These are phyloP conservation scores for Dendrobium huoshanense DNA, from an alignment of 106 monocot species.

Conservation along the genomic window DNA sequence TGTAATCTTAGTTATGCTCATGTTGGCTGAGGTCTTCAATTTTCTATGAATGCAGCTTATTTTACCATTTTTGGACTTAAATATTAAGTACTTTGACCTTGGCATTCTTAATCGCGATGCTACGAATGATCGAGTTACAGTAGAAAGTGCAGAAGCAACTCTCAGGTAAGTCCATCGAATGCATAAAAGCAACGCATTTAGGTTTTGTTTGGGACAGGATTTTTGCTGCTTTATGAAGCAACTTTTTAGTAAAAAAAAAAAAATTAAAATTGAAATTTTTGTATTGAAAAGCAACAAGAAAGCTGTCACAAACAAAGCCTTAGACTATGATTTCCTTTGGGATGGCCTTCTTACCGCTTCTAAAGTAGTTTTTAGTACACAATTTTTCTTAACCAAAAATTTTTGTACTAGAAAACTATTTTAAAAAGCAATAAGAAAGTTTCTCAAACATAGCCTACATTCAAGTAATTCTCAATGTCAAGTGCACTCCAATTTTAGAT, in stretches of 20 bases:
- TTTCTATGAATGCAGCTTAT: slow-evolving; percentile 46
- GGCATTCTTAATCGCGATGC: slow-evolving; percentile 71
- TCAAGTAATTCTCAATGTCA: neutral
- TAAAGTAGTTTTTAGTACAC: too few species aligned
- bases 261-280: too few species aligned
- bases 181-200: neutral
- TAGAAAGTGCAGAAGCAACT: slow-evolving; percentile 76
- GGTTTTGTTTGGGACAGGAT: too few species aligned
- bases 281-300: too few species aligned
- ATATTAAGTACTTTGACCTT: slow-evolving; percentile 74
- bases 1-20: neutral
- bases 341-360: too few species aligned
- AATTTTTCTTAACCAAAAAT: too few species aligned
- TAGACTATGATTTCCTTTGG: too few species aligned
- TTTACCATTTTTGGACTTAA: slow-evolving; percentile 67
- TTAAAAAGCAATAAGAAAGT: too few species aligned
- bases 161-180: slow-evolving; percentile 34
- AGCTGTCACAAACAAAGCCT: too few species aligned
- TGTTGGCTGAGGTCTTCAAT: neutral
- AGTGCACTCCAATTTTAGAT: neutral
- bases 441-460: neutral
- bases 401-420: too few species aligned
- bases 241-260: too few species aligned
- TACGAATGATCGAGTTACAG: slow-evolving; percentile 66
- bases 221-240: too few species aligned